phyloP scores from a whole-genome alignment of 176 grass and related monocot species.

The Hordeum vulgare region DNA sequence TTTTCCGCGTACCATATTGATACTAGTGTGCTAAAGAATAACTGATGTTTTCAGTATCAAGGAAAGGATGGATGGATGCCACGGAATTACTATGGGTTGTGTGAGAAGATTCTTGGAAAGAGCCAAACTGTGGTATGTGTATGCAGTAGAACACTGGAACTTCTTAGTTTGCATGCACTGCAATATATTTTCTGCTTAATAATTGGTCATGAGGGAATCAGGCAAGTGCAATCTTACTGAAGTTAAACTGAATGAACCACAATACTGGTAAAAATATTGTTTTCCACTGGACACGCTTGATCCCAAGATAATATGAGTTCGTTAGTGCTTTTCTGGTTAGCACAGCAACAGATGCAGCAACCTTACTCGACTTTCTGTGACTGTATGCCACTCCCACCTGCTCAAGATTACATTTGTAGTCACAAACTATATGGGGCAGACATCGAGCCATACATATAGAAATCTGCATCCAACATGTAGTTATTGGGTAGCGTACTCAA shows the following conservation, averaged over 20 bases:
- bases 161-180: background rate
- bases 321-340: too few relatives aligned
- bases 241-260: background rate
- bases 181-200: background rate
- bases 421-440: background rate
- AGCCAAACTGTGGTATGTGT: slow-evolving; percentile 3
- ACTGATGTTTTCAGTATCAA: background rate
- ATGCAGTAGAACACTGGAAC: background rate
- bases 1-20: background rate
- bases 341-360: background rate
- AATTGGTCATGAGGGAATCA: background rate
- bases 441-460: background rate
- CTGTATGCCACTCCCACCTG: background rate
- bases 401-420: background rate
- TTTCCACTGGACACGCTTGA: background rate
- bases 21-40: background rate
- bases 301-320: background rate
- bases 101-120: slow-evolving; percentile 13
- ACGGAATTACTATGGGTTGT: background rate
- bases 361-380: background rate
- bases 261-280: background rate
- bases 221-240: background rate
- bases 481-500: background rate
- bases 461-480: background rate
- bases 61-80: background rate